Percentiles rank a stretch among this genome's conserved stretches.
Evolutionary conservation across 2,329 filamentous ascomycete genomes (phyloP).

Genomic region (Conoideocrella luteorostrata): DNA sequence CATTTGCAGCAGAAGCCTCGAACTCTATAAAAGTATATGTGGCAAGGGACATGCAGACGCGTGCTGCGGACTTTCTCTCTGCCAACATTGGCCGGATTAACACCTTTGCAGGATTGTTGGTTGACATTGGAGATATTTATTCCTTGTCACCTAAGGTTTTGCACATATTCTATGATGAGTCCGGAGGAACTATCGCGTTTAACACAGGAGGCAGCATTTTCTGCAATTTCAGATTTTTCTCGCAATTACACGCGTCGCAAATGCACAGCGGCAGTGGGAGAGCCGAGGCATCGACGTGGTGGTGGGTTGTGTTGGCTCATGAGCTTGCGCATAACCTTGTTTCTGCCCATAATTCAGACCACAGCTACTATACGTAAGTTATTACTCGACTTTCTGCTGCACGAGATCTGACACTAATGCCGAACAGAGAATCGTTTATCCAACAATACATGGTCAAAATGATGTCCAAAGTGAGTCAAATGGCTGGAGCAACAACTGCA

Average conservation of each 20-base stretch:
- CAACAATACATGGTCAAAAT: slow-evolving; percentile 70
- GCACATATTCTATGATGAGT: slow-evolving; percentile 82
- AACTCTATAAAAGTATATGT: slow-evolving; percentile 71
- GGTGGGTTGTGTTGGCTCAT: slow-evolving; percentile 94
- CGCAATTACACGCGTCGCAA: slow-evolving; percentile 62
- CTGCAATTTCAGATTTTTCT: slow-evolving; percentile 86
- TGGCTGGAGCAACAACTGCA: slow-evolving; percentile 12
- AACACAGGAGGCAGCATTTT: slow-evolving; percentile 84
- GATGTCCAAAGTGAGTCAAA: slow-evolving; percentile 45
- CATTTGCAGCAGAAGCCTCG: slow-evolving; percentile 61
- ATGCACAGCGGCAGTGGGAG: slow-evolving; percentile 37
- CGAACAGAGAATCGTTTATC: slow-evolving; percentile 70
- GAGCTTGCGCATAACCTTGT: slow-evolving; percentile 95
- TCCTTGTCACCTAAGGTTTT: slow-evolving; percentile 60
- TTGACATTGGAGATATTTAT: slow-evolving; percentile 67
- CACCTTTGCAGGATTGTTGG: slow-evolving; percentile 61
- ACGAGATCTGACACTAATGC: slow-evolving; percentile 3
- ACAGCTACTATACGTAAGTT: slow-evolving; percentile 73
- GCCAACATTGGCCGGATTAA: slow-evolving; percentile 58
- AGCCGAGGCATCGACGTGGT: slow-evolving; percentile 71
- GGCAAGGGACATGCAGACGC: slow-evolving; percentile 43
- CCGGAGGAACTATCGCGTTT: slow-evolving; percentile 82
- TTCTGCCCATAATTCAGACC: slow-evolving; percentile 65
- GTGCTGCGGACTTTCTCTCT: slow-evolving; percentile 50
- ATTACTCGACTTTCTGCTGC: background rate